These are phyloP conservation scores for Nicotiana attenuata DNA, from an alignment of 257 asterid species.

Conservation along the genomic window DNA sequence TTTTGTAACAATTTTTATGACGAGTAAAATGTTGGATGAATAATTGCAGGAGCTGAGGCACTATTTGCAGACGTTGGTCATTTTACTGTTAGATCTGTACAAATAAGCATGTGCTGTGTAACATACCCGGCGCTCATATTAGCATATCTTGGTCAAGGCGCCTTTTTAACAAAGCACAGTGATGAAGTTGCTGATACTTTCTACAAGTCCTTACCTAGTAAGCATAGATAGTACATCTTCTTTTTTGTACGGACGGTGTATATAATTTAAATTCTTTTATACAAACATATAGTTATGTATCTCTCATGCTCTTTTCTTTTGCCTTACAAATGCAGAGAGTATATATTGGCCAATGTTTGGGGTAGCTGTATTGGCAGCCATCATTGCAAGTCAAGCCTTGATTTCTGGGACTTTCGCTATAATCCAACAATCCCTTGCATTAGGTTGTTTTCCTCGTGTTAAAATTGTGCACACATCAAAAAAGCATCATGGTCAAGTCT, in stretches of 20 bases:
- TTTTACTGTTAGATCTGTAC: slow-evolving; percentile 48
- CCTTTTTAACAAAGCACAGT: slow-evolving; percentile 38
- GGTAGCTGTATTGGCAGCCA: slow-evolving; percentile 39
- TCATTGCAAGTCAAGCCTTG: slow-evolving; percentile 61
- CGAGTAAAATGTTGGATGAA: too few relatives aligned
- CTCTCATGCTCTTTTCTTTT: not conserved
- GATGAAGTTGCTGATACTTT: slow-evolving; percentile 27
- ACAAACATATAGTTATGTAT: not conserved
- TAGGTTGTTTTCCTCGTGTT: slow-evolving; percentile 61
- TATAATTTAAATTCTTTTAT: too few relatives aligned
- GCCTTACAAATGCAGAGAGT: slow-evolving; percentile 19
- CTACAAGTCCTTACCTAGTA: slow-evolving; percentile 51
- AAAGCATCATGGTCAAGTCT: slow-evolving; percentile 48
- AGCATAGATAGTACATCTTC: not conserved
- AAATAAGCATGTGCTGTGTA: slow-evolving; percentile 41
- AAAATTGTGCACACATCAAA: slow-evolving; percentile 45
- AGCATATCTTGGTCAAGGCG: slow-evolving; percentile 51
- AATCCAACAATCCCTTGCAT: slow-evolving; percentile 48
- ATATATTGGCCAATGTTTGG: slow-evolving; percentile 60
- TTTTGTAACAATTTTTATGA: too few relatives aligned
- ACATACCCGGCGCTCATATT: slow-evolving; percentile 40
- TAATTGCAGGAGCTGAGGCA: slow-evolving; percentile 54
- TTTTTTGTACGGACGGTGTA: not conserved
- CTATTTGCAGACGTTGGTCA: slow-evolving; percentile 66
- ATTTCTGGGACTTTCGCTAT: slow-evolving; percentile 51